phyloP scores from a whole-genome alignment of 106 monocot species.

The Posidonia australis region DNA sequence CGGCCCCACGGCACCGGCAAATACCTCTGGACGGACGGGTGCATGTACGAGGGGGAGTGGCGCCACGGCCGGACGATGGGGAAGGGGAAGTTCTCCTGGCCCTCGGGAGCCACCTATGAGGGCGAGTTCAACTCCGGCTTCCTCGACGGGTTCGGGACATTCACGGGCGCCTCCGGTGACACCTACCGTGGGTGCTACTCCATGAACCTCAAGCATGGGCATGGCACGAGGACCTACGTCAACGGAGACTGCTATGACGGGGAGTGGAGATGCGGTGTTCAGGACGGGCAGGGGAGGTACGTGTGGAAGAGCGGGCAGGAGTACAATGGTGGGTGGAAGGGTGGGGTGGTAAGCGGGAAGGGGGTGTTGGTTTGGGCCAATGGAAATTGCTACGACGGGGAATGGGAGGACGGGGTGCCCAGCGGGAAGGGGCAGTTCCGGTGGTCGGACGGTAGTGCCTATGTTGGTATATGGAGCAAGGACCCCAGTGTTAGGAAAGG shows the following conservation, averaged over 20 bases:
- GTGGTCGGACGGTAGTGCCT: conserved; percentile 72
- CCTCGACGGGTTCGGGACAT: conserved; percentile 78
- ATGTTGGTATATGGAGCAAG: conserved; percentile 60
- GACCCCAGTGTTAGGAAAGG: conserved; percentile 38
- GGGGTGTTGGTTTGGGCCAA: conserved; percentile 60
- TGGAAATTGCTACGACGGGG: conserved; percentile 70
- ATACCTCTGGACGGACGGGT: conserved; percentile 92
- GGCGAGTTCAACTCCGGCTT: conserved; percentile 84
- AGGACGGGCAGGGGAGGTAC: conserved; percentile 70
- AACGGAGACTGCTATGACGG: conserved; percentile 87
- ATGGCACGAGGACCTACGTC: conserved; percentile 46
- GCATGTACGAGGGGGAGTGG: conserved; percentile 98
- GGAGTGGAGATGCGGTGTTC: conserved; percentile 60
- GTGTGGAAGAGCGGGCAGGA: conserved; percentile 67
- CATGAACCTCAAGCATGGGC: conserved; percentile 78
- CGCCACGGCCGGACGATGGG: conserved; percentile 50
- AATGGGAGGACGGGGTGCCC: conserved; percentile 69
- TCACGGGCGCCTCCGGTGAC: conserved; percentile 68
- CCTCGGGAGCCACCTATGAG: conserved; percentile 85
- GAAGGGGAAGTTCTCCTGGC: conserved; percentile 87
- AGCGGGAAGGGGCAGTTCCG: conserved; percentile 51
- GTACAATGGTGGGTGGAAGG: conserved; percentile 56
- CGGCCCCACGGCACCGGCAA: conserved; percentile 74
- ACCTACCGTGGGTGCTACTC: conserved; percentile 64
- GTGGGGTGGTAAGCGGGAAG: conserved; percentile 46